phyloP scores from a whole-genome alignment of 331 rosid genomes.

The Arachis monticola region DNA sequence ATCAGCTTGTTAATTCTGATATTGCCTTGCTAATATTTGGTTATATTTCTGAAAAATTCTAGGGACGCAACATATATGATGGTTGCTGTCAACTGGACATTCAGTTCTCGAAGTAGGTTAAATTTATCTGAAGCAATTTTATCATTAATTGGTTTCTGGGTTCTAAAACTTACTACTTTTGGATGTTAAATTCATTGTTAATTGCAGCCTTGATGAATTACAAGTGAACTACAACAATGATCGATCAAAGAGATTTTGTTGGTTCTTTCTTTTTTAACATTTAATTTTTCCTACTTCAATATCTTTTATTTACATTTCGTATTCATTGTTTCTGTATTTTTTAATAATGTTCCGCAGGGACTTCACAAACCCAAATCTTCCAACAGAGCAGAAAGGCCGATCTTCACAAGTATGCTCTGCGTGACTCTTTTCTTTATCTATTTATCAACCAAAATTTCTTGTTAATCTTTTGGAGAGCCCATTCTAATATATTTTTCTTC shows the following conservation, averaged over 20 bases:
- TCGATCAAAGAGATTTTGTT: slow-evolving; percentile 79
- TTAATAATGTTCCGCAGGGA: slow-evolving; percentile 58
- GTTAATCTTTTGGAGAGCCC: slow-evolving; percentile 29
- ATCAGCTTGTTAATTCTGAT: slow-evolving; percentile 35
- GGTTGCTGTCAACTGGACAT: slow-evolving; percentile 98
- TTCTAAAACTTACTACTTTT: slow-evolving; percentile 17
- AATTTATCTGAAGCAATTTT: slow-evolving; percentile 26
- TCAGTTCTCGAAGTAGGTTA: slow-evolving; percentile 94
- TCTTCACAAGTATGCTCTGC: slow-evolving; percentile 69
- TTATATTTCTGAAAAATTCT: slow-evolving; percentile 34
- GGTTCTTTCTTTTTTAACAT: slow-evolving; percentile 8
- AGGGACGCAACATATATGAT: slow-evolving; percentile 98
- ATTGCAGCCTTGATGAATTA: slow-evolving; percentile 92
- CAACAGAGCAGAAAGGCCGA: slow-evolving; percentile 93
- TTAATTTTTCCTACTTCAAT: background rate
- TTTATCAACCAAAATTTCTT: slow-evolving; percentile 20
- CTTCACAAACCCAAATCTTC: slow-evolving; percentile 88
- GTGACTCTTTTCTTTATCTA: slow-evolving; percentile 10
- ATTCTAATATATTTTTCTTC: slow-evolving; percentile 15
- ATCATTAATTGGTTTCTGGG: slow-evolving; percentile 17
- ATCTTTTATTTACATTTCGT: slow-evolving; percentile 15
- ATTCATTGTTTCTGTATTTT: slow-evolving; percentile 31
- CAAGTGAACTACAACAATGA: slow-evolving; percentile 97
- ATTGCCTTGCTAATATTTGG: slow-evolving; percentile 35
- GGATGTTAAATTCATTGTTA: slow-evolving; percentile 35